Evolutionary conservation across 108 stramenopile genomes (phyloP).

Genomic region (Pseudonitzschia multiseries): DNA sequence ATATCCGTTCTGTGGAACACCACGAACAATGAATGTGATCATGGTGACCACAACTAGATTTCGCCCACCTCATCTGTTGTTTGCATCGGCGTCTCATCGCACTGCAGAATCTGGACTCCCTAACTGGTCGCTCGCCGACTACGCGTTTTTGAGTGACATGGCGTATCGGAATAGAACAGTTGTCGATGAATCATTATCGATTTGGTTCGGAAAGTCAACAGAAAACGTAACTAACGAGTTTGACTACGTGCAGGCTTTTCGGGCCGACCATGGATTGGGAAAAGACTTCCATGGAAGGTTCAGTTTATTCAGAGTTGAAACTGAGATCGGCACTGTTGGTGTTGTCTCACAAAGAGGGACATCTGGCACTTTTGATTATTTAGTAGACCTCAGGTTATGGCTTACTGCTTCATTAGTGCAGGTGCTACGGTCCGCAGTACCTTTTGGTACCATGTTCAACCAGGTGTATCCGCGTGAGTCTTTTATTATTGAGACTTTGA

Average conservation of each 20-base stretch:
- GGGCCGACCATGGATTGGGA: slow-evolving; percentile 22
- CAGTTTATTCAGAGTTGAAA: slow-evolving; percentile 53
- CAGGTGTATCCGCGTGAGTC: slow-evolving; percentile 44
- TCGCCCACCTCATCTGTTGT: background rate
- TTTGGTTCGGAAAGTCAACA: slow-evolving; percentile 49
- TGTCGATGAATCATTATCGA: slow-evolving; percentile 35
- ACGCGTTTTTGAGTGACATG: slow-evolving; percentile 47
- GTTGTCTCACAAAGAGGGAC: background rate
- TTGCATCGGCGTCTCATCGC: background rate
- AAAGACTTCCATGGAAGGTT: slow-evolving; percentile 45
- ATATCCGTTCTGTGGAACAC: no score
- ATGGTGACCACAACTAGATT: no score
- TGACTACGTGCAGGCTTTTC: slow-evolving; percentile 48
- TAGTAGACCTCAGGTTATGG: slow-evolving; percentile 71
- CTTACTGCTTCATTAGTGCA: slow-evolving; percentile 58
- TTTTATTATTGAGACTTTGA: background rate
- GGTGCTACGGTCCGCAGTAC: slow-evolving; percentile 51
- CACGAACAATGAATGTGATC: no score
- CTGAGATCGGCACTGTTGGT: background rate
- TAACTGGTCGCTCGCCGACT: slow-evolving; percentile 53
- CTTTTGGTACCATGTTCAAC: slow-evolving; percentile 63
- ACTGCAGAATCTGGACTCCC: background rate
- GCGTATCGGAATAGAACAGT: slow-evolving; percentile 40
- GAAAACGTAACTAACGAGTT: slow-evolving; percentile 46
- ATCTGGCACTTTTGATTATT: background rate